Base-by-base conservation (phyloP, 1,139 yeast species). In the Suhomyces yuchorum region DNA sequence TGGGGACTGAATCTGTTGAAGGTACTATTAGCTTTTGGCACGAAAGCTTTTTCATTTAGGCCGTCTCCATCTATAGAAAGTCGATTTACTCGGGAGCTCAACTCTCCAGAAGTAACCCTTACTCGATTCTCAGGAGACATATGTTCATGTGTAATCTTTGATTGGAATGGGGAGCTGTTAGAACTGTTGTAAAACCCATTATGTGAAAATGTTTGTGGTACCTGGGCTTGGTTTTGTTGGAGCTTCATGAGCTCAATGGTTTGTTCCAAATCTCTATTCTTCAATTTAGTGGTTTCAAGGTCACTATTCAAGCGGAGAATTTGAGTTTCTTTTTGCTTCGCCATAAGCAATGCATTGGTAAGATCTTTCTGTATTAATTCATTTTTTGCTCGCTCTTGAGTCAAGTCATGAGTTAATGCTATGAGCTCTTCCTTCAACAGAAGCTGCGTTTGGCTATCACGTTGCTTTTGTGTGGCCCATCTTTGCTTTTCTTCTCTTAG, bases 291-390 rank as follows among this genome's bases (percentile, higher is more conserved):
- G 44, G 73, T 75, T 42, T 84, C 90, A 42, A 82, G 65, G 55
- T 87, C 93, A 43, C 83, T 78, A 44, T 72, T 77, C 17, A 82
- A 70, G 40, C 92, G 68, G 34, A 77, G 71, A 4, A 86, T 67
- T 58, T 84, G 90, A 0, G 87, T 80, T 45, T 86, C 93, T 54
- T 81, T 83, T 40, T 87, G 82, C 61, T 85, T 84, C 24, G 81
- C 64, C 51, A 77, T 72, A 54, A 84, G 70, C 35, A 73, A 69
- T 44, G 78, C 76, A 42, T 72, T 73, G 2, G 85, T 80, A 42
- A 76, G 75, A 46, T 80, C 85, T 47, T 75, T 80, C 48, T 71
- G 67, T 30, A 67, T 60, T 53, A 65, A 70, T 55, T 68, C 84
- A 42, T 65, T 60, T 60, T 57, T 53, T 1, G 51, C 45, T 30